A percentile compares a stretch with the other conserved stretches of the same genome.
Conservation (phyloP, 345 rosid genomes). For the Dipteronia dyeriana region DNA sequence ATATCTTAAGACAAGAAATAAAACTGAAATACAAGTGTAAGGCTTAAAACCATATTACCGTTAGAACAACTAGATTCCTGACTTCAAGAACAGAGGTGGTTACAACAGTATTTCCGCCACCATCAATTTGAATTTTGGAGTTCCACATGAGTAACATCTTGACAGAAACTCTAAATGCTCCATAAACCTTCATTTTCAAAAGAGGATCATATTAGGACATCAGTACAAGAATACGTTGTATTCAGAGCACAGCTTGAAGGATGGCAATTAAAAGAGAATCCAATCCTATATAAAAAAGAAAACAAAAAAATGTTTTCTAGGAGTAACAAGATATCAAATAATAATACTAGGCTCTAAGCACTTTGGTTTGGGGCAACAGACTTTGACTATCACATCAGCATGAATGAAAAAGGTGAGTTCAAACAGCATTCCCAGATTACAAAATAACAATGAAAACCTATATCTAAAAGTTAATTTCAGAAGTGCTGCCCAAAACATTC, state of each 20-base stretch:
- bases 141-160: constrained; percentile 98
- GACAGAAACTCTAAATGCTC: constrained; percentile 88
- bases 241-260: constrained; percentile 8
- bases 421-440: not conserved
- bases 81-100: constrained; percentile 92
- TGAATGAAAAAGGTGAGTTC: not conserved
- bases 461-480: not conserved
- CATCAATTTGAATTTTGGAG: constrained; percentile 89
- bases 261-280: constrained; percentile 6
- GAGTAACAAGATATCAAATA: not conserved
- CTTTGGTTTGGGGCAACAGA: not conserved
- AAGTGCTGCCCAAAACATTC: not conserved
- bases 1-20: not conserved
- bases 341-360: not conserved
- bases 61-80: constrained; percentile 92
- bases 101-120: constrained; percentile 86
- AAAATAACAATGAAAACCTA: not conserved
- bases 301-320: not conserved
- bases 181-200: constrained; percentile 72
- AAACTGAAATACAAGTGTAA: constrained; percentile 8
- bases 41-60: constrained; percentile 51
- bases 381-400: constrained; percentile 1
- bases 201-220: constrained; percentile 16
- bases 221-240: constrained; percentile 5
- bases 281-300: constrained; percentile 3